phyloP scores from a whole-genome alignment of 2,329 filamentous ascomycete species.

The Stemphylium vesicarium region DNA sequence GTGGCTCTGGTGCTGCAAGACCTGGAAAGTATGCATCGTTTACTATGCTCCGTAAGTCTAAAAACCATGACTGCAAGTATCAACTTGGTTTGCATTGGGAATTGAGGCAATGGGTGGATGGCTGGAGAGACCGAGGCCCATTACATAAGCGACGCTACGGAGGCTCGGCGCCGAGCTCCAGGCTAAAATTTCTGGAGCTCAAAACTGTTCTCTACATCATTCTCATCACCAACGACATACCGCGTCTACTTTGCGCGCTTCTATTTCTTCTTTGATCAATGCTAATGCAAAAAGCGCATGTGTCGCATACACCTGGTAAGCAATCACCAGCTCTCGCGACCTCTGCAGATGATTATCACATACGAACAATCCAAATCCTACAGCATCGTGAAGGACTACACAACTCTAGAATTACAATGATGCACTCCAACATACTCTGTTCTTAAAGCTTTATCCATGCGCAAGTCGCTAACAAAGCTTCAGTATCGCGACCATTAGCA shows the following conservation, averaged over 20 bases:
- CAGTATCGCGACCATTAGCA: slow-evolving; percentile 10
- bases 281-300: slow-evolving; percentile 21
- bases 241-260: slow-evolving; percentile 25
- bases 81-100: not conserved
- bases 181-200: slow-evolving; percentile 36
- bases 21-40: no score
- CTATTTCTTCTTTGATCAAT: slow-evolving; percentile 8
- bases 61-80: not conserved
- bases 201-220: slow-evolving; percentile 15
- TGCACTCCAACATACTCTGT: slow-evolving; percentile 30
- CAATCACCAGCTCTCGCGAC: slow-evolving; percentile 7
- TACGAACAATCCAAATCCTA: slow-evolving; percentile 66
- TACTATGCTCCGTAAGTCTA: no score
- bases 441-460: not conserved
- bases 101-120: not conserved
- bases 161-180: slow-evolving; percentile 20
- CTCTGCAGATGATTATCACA: slow-evolving; percentile 51
- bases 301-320: slow-evolving; percentile 23
- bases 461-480: slow-evolving; percentile 24
- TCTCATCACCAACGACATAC: slow-evolving; percentile 17
- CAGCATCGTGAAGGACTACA: slow-evolving; percentile 59
- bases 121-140: not conserved
- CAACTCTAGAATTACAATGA: slow-evolving; percentile 66
- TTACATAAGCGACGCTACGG: slow-evolving; percentile 29
- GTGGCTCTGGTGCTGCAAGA: not conserved